These are phyloP conservation scores for Geotrichum histeridarum DNA, from an alignment of 1,139 yeast species.

Conservation along the genomic window DNA sequence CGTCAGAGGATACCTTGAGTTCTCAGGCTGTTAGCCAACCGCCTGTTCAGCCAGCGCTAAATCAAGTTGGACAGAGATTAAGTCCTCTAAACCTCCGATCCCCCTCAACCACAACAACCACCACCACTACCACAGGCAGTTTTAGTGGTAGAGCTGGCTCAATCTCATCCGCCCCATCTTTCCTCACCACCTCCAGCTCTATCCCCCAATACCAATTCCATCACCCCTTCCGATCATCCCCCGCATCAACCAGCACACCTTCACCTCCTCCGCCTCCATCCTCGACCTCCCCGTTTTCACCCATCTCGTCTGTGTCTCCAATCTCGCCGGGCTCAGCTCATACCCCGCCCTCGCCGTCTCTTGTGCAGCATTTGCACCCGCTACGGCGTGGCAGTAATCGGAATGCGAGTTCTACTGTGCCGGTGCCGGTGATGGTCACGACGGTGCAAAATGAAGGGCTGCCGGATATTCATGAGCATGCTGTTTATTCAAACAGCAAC, in stretches of 20 bases:
- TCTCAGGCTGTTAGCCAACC: too few species aligned
- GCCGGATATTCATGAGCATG: too few species aligned
- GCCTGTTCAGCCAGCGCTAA: too few species aligned
- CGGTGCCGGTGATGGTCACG: background rate
- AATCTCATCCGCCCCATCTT: background rate
- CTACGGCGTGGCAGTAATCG: constrained; percentile 6
- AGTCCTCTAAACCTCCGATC: too few species aligned
- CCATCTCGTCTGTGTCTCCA: constrained; percentile 1
- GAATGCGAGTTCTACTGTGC: background rate
- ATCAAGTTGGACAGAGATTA: too few species aligned
- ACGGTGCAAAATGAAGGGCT: too few species aligned
- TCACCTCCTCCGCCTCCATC: background rate
- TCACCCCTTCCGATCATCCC: background rate
- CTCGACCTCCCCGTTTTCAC: background rate
- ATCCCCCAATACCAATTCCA: background rate
- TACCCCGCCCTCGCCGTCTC: background rate
- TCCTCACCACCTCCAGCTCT: background rate
- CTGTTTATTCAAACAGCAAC: background rate
- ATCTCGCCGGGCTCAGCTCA: background rate
- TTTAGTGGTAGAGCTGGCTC: too few species aligned
- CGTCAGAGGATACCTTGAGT: too few species aligned
- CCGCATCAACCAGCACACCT: background rate
- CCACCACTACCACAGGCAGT: too few species aligned
- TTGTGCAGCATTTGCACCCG: constrained; percentile 14
- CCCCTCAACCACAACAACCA: too few species aligned